phyloP scores from a whole-genome alignment of 2,329 filamentous ascomycete species.

The Colletotrichum nymphaeae region DNA sequence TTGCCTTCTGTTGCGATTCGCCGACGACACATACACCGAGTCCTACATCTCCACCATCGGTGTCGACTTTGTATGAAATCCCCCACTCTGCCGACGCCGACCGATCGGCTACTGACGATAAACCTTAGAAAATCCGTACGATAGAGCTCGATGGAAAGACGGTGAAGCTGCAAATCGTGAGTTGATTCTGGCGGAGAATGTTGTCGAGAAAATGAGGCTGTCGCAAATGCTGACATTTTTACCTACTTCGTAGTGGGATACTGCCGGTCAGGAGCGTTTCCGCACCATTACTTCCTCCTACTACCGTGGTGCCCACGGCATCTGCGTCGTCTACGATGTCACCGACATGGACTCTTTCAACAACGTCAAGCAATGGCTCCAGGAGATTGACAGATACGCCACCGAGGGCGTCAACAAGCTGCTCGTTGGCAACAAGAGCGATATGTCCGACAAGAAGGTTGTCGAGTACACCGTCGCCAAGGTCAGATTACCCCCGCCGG shows the following conservation, averaged over 20 bases:
- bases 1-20: conserved; percentile 96
- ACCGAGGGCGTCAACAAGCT: conserved; percentile 99
- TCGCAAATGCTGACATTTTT: conserved; percentile 43
- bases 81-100: background rate
- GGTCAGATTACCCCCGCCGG: conserved; percentile 65
- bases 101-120: conserved; percentile 28
- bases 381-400: conserved; percentile 99
- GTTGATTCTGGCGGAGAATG: conserved; percentile 47
- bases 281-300: conserved; percentile 99
- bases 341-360: conserved; percentile 99
- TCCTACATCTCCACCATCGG: conserved; percentile 99
- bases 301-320: conserved; percentile 98
- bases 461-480: conserved; percentile 99
- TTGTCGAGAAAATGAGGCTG: background rate
- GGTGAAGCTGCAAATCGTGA: conserved; percentile 98
- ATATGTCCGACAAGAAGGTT: conserved; percentile 99
- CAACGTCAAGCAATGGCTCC: conserved; percentile 99
- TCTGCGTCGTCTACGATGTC: conserved; percentile 99
- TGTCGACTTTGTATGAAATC: conserved; percentile 88
- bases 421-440: conserved; percentile 99
- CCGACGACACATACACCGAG: conserved; percentile 99
- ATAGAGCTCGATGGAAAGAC: conserved; percentile 99
- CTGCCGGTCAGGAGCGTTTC: conserved; percentile 98
- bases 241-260: conserved; percentile 83
- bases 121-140: conserved; percentile 93